These are phyloP conservation scores for Suillus luteus DNA, from an alignment of 768 basidiomycete species.

Conservation along the genomic window DNA sequence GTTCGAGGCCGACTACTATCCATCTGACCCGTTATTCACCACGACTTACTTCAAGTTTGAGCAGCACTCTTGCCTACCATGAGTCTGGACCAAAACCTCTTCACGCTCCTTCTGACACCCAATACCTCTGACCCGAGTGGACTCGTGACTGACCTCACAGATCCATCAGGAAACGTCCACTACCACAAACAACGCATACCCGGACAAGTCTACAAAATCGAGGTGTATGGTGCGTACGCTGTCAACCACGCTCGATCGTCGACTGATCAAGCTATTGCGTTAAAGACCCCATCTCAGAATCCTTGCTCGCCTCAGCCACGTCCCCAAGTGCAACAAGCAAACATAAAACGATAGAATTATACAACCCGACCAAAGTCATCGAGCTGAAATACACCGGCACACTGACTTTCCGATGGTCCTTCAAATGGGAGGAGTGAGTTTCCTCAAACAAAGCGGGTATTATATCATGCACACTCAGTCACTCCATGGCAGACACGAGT, in stretches of 20 bases:
- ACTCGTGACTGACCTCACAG: constrained; percentile 65
- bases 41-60: neutral
- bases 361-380: constrained; percentile 69
- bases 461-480: constrained; percentile 3
- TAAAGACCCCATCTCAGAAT: constrained; percentile 71
- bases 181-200: constrained; percentile 71
- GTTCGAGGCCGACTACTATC: neutral
- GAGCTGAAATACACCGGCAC: constrained; percentile 77
- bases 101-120: constrained; percentile 70
- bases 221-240: constrained; percentile 60
- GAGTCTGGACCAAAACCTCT: constrained; percentile 86
- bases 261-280: constrained; percentile 2
- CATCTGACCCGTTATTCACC: neutral
- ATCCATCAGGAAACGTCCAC: constrained; percentile 61
- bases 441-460: neutral
- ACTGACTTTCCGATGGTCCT: constrained; percentile 73
- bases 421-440: constrained; percentile 82
- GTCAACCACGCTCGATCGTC: neutral
- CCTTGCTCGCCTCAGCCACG: constrained; percentile 67
- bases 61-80: constrained; percentile 38
- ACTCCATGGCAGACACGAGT: constrained; percentile 58
- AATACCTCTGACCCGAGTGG: constrained; percentile 55
- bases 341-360: constrained; percentile 71
- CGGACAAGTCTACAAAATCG: constrained; percentile 58
- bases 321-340: constrained; percentile 69